phyloP scores from a whole-genome alignment of 148 eudicot genomes.

The Mesembryanthemum crystallinum region DNA sequence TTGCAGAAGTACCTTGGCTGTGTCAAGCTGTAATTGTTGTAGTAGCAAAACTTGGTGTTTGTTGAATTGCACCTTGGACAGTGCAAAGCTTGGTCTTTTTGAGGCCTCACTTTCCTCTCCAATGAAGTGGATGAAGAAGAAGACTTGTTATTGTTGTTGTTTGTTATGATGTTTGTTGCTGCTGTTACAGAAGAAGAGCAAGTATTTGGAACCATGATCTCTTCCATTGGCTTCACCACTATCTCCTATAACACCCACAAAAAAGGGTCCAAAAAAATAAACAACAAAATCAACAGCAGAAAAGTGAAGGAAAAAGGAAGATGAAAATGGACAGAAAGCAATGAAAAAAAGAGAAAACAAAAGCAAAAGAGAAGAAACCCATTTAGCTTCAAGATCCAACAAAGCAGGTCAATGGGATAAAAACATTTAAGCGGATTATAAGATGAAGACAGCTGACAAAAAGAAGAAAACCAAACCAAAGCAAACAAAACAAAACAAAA shows the following conservation, averaged over 20 bases:
- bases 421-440: slow-evolving; percentile 15
- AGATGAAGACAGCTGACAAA: slow-evolving; percentile 24
- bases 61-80: slow-evolving; percentile 77
- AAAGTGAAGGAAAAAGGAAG: not conserved
- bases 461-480: slow-evolving; percentile 8
- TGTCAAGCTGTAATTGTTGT: slow-evolving; percentile 86
- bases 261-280: slow-evolving; percentile 18
- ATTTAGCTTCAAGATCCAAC: slow-evolving; percentile 31
- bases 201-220: slow-evolving; percentile 40
- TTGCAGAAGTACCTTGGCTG: slow-evolving; percentile 92
- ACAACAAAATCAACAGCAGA: not conserved
- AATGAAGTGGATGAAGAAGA: slow-evolving; percentile 13
- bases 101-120: slow-evolving; percentile 42
- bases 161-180: not conserved
- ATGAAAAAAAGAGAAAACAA: not conserved
- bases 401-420: slow-evolving; percentile 12
- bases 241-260: slow-evolving; percentile 37
- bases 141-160: slow-evolving; percentile 5
- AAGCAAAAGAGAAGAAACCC: not conserved
- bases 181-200: slow-evolving; percentile 24
- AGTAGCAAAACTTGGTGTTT: slow-evolving; percentile 79
- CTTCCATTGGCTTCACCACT: slow-evolving; percentile 76
- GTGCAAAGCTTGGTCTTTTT: slow-evolving; percentile 50
- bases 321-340: not conserved
- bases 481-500: slow-evolving; percentile 24